Evolutionary conservation across 1,139 yeast species (phyloP), one percentile per base, ranked within the genome.

Genomic region (Candida neerlandica): DNA sequence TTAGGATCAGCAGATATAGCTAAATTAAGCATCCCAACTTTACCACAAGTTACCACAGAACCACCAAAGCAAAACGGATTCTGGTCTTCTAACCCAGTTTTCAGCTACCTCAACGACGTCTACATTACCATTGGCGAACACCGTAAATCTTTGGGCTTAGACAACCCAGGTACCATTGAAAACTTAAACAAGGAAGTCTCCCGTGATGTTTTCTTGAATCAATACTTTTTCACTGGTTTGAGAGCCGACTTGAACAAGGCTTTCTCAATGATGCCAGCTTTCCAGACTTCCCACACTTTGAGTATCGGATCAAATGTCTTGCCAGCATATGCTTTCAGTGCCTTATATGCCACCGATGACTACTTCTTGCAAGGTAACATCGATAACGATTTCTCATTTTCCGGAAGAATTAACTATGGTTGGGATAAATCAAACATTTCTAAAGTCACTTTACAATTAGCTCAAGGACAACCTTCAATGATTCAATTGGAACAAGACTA

Each of bases 221-320:
- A 91, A 67, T 89, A 89, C 75, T 86, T 86, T 71, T 94, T 94
- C 81, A 88, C 96, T 44, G 99, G 99, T 53, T 81, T 95, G 64
- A 87, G 97, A 70, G 99, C 99, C 51, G 99, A 94, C 69, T 82
- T 94, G 63, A 89, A 90, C 76, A 94, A 94, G 80, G 91, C 94
- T 23, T 90, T 95, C 66, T 77, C 89, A 58, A 81, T 92, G 81
- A 84, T 86, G 69, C 98, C 99, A 52, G 96, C 92, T 52, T 94
- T 95, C 86, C 99, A 95, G 78, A 89, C 96, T 53, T 88, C 97
- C 55, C 99, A 95, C 70, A 87, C 97, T 51, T 88, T 95, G 67
- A 81, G 96, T 46, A 76, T 89, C 60, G 99, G 99, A 41, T 88
- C 96, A 50, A 84, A 85, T 54, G 85, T 85, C 49, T 80, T 90